phyloP scores from a whole-genome alignment of 352 stramenopile species.

The Plasmopara muralis region DNA sequence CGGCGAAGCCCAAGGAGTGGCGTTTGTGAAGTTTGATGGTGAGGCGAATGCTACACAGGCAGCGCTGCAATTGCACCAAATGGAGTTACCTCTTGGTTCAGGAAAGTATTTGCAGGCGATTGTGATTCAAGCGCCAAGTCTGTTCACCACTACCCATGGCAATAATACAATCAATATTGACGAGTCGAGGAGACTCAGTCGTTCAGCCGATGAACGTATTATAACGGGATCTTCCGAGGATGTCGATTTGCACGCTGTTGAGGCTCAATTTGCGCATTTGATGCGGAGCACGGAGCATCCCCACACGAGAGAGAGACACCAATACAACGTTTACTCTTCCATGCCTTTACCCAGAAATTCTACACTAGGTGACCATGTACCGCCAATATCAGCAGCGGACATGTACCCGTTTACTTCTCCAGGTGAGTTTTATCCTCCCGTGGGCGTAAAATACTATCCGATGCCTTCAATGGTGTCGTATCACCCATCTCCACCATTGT shows the following conservation, averaged over 20 bases:
- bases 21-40: constrained; percentile 69
- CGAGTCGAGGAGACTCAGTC: constrained; percentile 23
- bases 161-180: constrained; percentile 16
- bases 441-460: constrained; percentile 23
- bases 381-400: constrained; percentile 10
- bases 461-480: constrained; percentile 23
- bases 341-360: constrained; percentile 8
- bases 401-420: constrained; percentile 10
- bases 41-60: constrained; percentile 40
- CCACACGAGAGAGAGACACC: constrained; percentile 17
- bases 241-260: constrained; percentile 62
- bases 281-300: constrained; percentile 58
- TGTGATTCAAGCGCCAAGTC: constrained; percentile 55
- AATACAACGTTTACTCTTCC: constrained; percentile 13
- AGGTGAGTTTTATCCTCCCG: constrained; percentile 9
- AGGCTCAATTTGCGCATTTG: constrained; percentile 73
- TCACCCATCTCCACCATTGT: constrained; percentile 15
- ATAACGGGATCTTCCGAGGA: constrained; percentile 38
- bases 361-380: constrained; percentile 7
- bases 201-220: constrained; percentile 12
- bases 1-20: constrained; percentile 55
- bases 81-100: constrained; percentile 41
- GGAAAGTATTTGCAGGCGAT: constrained; percentile 59
- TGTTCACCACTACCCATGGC: constrained; percentile 57
- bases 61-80: constrained; percentile 48